Evolutionary conservation across 176 grass and related monocot genomes (phyloP), one percentile per base, ranked within the genome.

Genomic region (Calamus simplicifolius): DNA sequence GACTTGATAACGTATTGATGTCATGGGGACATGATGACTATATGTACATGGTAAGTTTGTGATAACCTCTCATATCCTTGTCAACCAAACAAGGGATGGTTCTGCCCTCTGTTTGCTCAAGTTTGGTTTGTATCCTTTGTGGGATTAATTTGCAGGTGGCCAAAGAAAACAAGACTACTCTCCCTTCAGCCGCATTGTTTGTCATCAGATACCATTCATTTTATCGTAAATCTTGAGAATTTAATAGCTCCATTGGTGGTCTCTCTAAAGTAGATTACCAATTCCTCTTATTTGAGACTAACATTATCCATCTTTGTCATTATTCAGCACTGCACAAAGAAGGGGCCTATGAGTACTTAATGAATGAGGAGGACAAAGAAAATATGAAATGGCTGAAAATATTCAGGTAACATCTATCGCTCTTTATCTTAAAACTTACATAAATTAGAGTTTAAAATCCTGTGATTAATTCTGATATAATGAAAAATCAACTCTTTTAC

Each of bases 201-300:
- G 87, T 90, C 67, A 90, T 96, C 63, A 79, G 91, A 61, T 96
- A 90, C 5, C 91, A 96, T 78, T 96, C 86, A 0, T 96, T 96
- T 69, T 96, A 96, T 70, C 80, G 91, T 96, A 88, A 75, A 18
- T 2, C 25, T 5, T 4, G 1, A 51, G 17, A 18, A 15, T 12
- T 17, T 65, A 16, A 17, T 8, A 15, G 7, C 35, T 43, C 5
- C 35, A 12, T 43, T 13, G 10, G 35, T 6, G 12, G 35, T 43
- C 35, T 43, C 35, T 43, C 35, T 43, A 10, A 43, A 43, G 12
- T 43, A 43, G 35, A 43, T 43, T 43, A 13, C 0, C 12, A 13
- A 13, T 43, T 43, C 35, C 35, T 10, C 35, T 43, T 43, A 43
- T 43, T 43, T 43, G 35, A 43, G 7, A 43, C 35, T 43, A 43